Percentiles rank a stretch among this genome's conserved stretches.
phyloP scores from a whole-genome alignment of 257 asterid species.

The Thymus quinquecostatus region DNA sequence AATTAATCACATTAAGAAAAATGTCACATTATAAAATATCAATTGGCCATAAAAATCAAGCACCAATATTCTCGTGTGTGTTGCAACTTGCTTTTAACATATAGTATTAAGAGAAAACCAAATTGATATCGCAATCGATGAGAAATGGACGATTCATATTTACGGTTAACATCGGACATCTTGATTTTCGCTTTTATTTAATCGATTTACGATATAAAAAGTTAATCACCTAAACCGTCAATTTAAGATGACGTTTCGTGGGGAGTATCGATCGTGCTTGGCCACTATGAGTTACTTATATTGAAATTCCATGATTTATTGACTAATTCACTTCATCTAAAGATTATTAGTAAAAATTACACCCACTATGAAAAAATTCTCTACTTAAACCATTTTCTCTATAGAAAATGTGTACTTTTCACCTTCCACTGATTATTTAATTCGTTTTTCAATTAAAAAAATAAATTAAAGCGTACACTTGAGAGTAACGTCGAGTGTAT shows the following conservation, averaged over 20 bases:
- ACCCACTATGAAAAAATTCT: too few relatives aligned
- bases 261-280: constrained; percentile 6
- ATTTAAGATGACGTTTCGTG: not conserved
- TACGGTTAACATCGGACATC: not conserved
- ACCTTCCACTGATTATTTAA: not conserved
- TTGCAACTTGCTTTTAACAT: not conserved
- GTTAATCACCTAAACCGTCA: too few relatives aligned
- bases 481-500: not conserved
- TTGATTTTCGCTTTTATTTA: not conserved
- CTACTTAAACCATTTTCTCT: too few relatives aligned
- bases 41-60: not conserved
- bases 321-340: not conserved
- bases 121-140: not conserved
- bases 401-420: not conserved
- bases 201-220: too few relatives aligned
- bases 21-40: too few relatives aligned
- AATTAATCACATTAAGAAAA: not conserved
- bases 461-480: too few relatives aligned
- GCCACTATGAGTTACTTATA: constrained; percentile 5
- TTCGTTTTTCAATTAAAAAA: not conserved
- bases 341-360: not conserved
- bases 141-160: not conserved
- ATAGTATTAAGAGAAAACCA: not conserved
- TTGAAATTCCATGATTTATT: not conserved
- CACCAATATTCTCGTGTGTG: not conserved